phyloP scores from a whole-genome alignment of 2,329 filamentous ascomycete genomes.

The Akanthomyces muscarius region DNA sequence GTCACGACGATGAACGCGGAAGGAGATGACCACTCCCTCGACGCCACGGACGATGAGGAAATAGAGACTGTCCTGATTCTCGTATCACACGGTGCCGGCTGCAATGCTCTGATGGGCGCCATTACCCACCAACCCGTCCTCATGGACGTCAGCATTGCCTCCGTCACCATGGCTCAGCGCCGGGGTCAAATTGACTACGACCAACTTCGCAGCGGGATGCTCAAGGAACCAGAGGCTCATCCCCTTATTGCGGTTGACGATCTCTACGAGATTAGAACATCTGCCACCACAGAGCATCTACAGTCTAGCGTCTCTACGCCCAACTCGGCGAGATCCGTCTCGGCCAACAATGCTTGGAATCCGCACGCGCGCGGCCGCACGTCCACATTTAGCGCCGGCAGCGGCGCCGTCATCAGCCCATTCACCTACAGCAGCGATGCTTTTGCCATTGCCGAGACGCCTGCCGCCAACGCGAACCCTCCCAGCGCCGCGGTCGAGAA shows the following conservation, averaged over 20 bases:
- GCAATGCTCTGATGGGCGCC: conserved; percentile 90
- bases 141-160: conserved; percentile 84
- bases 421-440: conserved; percentile 39
- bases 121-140: conserved; percentile 88
- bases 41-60: conserved; percentile 42
- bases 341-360: conserved; percentile 31
- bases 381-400: conserved; percentile 25
- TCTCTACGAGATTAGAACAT: conserved; percentile 68
- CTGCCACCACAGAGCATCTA: conserved; percentile 73
- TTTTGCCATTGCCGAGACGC: conserved; percentile 37
- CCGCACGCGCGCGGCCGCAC: conserved; percentile 35
- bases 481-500: conserved; percentile 33
- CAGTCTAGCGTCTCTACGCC: conserved; percentile 40
- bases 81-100: conserved; percentile 91
- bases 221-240: conserved; percentile 16
- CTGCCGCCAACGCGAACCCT: conserved; percentile 37
- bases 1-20: conserved; percentile 37
- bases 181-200: conserved; percentile 45
- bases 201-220: conserved; percentile 29
- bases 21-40: conserved; percentile 29
- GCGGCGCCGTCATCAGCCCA: conserved; percentile 31
- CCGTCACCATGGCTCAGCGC: conserved; percentile 80
- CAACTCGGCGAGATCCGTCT: conserved; percentile 30
- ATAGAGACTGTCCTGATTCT: conserved; percentile 77
- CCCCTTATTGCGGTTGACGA: conserved; percentile 48